Percentiles rank a stretch among this genome's conserved stretches.
These are phyloP conservation scores for Beauveria australis DNA, from an alignment of 2,329 filamentous ascomycete species.

Conservation along the genomic window DNA sequence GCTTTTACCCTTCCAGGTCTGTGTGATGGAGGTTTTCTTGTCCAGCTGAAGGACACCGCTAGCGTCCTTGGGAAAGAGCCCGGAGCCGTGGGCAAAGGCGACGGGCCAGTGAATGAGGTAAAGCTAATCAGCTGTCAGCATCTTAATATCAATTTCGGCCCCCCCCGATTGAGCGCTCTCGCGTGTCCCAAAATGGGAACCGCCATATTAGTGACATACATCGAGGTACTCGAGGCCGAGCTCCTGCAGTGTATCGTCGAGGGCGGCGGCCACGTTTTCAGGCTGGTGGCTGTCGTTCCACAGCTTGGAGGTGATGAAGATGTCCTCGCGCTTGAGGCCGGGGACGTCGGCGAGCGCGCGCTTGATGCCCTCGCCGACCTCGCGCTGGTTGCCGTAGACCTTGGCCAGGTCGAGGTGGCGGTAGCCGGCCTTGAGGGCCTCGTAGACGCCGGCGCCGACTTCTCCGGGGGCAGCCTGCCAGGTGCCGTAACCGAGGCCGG, in stretches of 20 bases:
- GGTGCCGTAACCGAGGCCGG: slow-evolving; percentile 46
- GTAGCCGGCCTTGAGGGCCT: slow-evolving; percentile 55
- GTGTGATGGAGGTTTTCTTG: slow-evolving; percentile 30
- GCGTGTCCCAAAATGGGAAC: background rate
- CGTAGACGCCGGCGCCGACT: slow-evolving; percentile 56
- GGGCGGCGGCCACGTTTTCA: slow-evolving; percentile 46
- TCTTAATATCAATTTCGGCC: background rate
- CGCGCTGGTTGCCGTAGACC: slow-evolving; percentile 56
- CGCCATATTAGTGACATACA: slow-evolving; percentile 19
- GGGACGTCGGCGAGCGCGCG: slow-evolving; percentile 36
- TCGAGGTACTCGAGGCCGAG: slow-evolving; percentile 51
- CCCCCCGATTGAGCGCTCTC: background rate
- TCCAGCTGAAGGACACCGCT: slow-evolving; percentile 35
- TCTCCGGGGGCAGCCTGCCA: slow-evolving; percentile 61
- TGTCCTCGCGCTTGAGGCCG: slow-evolving; percentile 45
- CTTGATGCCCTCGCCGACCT: slow-evolving; percentile 49
- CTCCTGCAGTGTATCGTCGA: slow-evolving; percentile 47
- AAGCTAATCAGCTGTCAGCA: slow-evolving; percentile 26
- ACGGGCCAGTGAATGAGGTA: slow-evolving; percentile 59
- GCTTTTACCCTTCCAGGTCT: slow-evolving; percentile 35
- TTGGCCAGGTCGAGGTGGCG: slow-evolving; percentile 49
- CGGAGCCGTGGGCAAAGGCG: slow-evolving; percentile 30
- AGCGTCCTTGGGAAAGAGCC: slow-evolving; percentile 36
- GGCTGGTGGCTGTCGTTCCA: slow-evolving; percentile 54
- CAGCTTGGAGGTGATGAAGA: slow-evolving; percentile 62